These are phyloP conservation scores for Rhodotorula sp. DNA, from an alignment of 1,284 basidiomycete species.

Conservation along the genomic window DNA sequence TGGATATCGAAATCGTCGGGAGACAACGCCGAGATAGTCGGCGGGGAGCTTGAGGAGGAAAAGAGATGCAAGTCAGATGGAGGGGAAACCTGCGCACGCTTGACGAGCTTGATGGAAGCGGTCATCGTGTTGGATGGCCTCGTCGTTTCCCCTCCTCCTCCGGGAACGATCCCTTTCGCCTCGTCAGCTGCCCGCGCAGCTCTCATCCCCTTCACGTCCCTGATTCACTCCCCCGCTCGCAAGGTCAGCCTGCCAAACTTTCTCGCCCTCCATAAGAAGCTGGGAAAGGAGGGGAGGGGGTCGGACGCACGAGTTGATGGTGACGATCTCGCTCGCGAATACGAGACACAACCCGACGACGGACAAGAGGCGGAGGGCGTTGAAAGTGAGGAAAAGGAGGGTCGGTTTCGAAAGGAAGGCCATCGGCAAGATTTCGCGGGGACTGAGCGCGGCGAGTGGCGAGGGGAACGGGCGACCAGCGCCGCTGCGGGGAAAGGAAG, in stretches of 20 bases:
- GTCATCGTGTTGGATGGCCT: not conserved
- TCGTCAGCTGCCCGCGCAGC: not conserved
- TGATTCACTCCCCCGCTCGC: not conserved
- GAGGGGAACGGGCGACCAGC: not conserved
- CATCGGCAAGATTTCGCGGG: not conserved
- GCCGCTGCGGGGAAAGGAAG: not conserved
- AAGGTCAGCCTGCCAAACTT: not conserved
- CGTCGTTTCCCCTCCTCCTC: not conserved
- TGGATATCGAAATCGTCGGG: too few relatives aligned
- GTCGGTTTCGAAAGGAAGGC: slow-evolving; percentile 26
- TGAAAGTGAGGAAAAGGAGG: slow-evolving; percentile 69
- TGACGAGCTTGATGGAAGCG: slow-evolving; percentile 5
- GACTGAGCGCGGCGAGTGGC: not conserved
- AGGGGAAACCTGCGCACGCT: not conserved
- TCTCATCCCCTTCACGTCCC: slow-evolving; percentile 16
- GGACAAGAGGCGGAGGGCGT: slow-evolving; percentile 70
- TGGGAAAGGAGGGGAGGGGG: too few relatives aligned
- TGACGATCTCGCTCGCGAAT: slow-evolving; percentile 71
- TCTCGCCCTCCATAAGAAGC: not conserved
- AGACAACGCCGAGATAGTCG: not conserved
- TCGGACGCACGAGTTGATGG: slow-evolving; percentile 61
- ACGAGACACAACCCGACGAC: slow-evolving; percentile 68
- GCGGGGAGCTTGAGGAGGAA: not conserved
- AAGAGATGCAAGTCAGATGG: too few relatives aligned
- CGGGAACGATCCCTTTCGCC: not conserved